Conservation (phyloP, 139 green algal genomes). For the Chlamydomonas schloesseri region DNA sequence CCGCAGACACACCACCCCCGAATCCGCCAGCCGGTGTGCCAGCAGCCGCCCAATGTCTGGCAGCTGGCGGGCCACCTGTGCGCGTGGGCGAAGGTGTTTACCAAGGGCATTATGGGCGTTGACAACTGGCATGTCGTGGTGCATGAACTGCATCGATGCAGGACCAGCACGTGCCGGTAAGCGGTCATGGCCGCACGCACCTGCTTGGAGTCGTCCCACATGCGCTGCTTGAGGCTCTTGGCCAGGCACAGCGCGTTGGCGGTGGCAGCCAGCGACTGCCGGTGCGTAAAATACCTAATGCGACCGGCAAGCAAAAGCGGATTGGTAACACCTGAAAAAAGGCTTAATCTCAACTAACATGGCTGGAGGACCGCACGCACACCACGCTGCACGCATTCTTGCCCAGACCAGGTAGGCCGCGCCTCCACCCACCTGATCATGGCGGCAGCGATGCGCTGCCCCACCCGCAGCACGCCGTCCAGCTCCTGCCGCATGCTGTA, state of each 20-base stretch:
- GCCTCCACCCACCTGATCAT: constrained; percentile 67
- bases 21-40: constrained; percentile 61
- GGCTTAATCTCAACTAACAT: no score
- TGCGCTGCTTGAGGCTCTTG: constrained; percentile 57
- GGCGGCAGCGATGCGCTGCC: constrained; percentile 62
- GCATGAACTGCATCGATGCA: no score
- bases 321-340: no score
- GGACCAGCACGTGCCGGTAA: no score
- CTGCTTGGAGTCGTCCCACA: constrained; percentile 70
- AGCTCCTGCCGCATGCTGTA: constrained; percentile 79
- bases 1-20: constrained; percentile 56
- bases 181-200: no score
- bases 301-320: background rate
- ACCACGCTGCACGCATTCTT: no score
- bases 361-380: no score
- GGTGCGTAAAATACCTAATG: constrained; percentile 67
- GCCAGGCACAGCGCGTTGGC: constrained; percentile 62
- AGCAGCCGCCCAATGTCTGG: constrained; percentile 65
- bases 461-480: constrained; percentile 62
- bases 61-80: constrained; percentile 64
- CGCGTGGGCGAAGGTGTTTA: no score
- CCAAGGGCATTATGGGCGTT: no score
- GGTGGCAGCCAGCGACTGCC: constrained; percentile 61
- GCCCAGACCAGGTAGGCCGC: no score
- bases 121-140: no score